Evolutionary conservation across 805 yeast genomes (phyloP).

Genomic region (Starmerella vitae): DNA sequence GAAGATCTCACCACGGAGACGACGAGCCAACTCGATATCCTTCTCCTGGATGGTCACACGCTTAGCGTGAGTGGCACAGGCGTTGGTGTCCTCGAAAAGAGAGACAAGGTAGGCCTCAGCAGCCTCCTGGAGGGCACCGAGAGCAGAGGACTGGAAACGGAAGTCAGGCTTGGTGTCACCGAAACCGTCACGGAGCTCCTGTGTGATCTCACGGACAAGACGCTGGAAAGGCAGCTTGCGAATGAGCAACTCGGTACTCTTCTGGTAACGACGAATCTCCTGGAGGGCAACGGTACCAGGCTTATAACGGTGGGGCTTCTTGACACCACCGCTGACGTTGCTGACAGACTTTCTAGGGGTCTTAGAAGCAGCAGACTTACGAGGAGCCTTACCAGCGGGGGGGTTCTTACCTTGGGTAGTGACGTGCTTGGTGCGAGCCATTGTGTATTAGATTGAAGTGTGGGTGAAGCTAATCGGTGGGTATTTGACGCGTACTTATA

Average conservation of each 20-base stretch:
- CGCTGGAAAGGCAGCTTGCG: conserved; percentile 88
- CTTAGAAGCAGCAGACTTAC: conserved; percentile 82
- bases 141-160: conserved; percentile 81
- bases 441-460: conserved; percentile 7
- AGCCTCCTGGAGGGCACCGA: conserved; percentile 83
- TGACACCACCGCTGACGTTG: conserved; percentile 61
- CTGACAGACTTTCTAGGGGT: conserved; percentile 86
- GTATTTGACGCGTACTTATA: neutral
- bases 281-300: conserved; percentile 90
- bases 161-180: conserved; percentile 28
- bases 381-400: conserved; percentile 87
- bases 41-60: conserved; percentile 87
- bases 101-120: conserved; percentile 82
- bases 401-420: conserved; percentile 65
- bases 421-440: conserved; percentile 47
- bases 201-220: conserved; percentile 79
- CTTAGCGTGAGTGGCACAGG: conserved; percentile 88
- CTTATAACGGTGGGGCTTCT: conserved; percentile 88
- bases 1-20: conserved; percentile 65
- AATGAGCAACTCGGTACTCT: conserved; percentile 72
- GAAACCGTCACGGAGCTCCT: conserved; percentile 65
- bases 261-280: conserved; percentile 86
- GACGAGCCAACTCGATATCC: conserved; percentile 82
- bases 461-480: neutral
- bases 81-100: conserved; percentile 76